Evolutionary conservation across 176 grass and related monocot genomes (phyloP), one percentile per base, ranked within the genome.

Genomic region (Lolium rigidum): DNA sequence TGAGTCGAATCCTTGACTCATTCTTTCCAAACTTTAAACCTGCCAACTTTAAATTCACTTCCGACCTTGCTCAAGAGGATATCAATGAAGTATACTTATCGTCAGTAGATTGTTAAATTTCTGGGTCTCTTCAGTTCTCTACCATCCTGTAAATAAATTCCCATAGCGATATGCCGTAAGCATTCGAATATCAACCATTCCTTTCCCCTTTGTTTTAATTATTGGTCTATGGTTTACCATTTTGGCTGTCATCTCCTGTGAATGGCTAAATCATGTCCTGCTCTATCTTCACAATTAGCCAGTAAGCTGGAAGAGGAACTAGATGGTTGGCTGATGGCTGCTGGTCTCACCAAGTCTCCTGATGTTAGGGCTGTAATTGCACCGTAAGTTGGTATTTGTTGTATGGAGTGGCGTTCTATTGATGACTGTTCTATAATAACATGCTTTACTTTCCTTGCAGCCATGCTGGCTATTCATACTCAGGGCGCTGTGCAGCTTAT

Each of bases 391-490:
- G n/a, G 6, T 52, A 0, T 88, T 81, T 67, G 35, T 22, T 65
- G 17, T 52, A 75, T 0, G 8, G 49, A 70, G n/a, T 62, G 11
- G 43, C 76, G 8, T 51, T 28, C 10, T 85, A 39, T 13, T 51
- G n/a, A 87, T 31, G 59, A 76, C 7, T 49, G 20, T 78, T 84
- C 39, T 11, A 0, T 57, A 74, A 2, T 46, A 69, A 71, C 56
- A 90, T 65, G 22, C 17, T 84, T 81, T 84, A 25, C 50, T 79
- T 92, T 0, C 11, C 47, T 69, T 89, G 64, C 85, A 98, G 97
- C 70, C 97, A 98, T 86, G 97, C 97, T 92, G 97, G 94, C 47
- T 98, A 98, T 88, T 98, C 97, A 18, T 98, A 98, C 84, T 98
- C 97, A 1, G 93, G 97, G 24, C 90, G 86, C 7, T 95, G 94